Conservation (phyloP, 345 rosid genomes). For the Eucalyptus caleyi region DNA sequence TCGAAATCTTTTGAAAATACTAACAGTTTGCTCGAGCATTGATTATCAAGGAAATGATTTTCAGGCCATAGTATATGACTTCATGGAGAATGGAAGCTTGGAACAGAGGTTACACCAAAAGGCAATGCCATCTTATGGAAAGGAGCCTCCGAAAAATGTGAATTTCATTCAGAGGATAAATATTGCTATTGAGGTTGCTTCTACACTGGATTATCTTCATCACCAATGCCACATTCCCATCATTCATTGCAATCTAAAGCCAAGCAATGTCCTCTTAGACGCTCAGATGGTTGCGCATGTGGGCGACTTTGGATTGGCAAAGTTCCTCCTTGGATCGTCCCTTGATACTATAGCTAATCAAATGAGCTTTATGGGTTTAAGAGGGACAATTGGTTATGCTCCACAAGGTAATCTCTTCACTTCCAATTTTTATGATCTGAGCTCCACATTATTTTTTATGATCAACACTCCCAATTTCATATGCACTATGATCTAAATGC, state of each 20-base stretch:
- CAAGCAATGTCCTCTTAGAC: neutral
- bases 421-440: neutral
- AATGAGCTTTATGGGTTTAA: neutral
- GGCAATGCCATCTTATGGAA: neutral
- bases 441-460: neutral
- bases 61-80: neutral
- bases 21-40: neutral
- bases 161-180: neutral
- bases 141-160: neutral
- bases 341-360: neutral
- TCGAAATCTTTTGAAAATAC: neutral
- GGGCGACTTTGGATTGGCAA: neutral
- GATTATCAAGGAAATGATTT: neutral
- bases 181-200: neutral
- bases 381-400: neutral
- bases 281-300: neutral
- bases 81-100: conserved; percentile 1
- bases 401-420: neutral
- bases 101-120: neutral
- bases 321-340: neutral
- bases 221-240: neutral
- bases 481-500: neutral
- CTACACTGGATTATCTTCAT: neutral
- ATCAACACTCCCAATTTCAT: neutral
- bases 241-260: neutral